These are phyloP conservation scores for Linderniella brevidens DNA, from an alignment of 257 asterid genomes.

Conservation along the genomic window DNA sequence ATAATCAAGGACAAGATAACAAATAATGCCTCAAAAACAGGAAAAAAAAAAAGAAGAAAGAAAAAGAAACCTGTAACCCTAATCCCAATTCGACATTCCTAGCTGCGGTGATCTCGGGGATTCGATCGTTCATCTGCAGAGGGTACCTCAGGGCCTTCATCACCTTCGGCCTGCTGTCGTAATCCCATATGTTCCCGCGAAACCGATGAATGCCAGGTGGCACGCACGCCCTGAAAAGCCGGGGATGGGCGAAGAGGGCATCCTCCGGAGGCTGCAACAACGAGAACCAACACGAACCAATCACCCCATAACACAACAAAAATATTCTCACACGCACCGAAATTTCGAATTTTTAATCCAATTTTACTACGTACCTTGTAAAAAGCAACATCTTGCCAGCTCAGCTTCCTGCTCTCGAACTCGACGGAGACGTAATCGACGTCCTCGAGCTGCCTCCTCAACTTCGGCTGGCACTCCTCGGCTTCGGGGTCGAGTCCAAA, in stretches of 20 bases:
- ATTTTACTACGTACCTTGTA: slow-evolving; percentile 68
- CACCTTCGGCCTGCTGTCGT: slow-evolving; percentile 67
- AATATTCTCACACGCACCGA: slow-evolving; percentile 4
- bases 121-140: slow-evolving; percentile 40
- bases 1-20: too few relatives aligned
- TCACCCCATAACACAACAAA: neutral
- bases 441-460: slow-evolving; percentile 91
- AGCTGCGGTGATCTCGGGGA: slow-evolving; percentile 88
- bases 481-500: slow-evolving; percentile 94
- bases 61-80: slow-evolving; percentile 68
- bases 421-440: slow-evolving; percentile 88
- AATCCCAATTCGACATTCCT: slow-evolving; percentile 93
- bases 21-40: neutral
- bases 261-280: slow-evolving; percentile 69
- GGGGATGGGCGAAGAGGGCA: slow-evolving; percentile 85
- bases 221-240: slow-evolving; percentile 96
- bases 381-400: slow-evolving; percentile 91
- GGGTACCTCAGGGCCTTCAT: slow-evolving; percentile 83
- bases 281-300: neutral
- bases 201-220: slow-evolving; percentile 99
- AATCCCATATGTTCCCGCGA: slow-evolving; percentile 96
- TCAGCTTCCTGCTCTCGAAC: slow-evolving; percentile 63
- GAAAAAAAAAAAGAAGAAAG: neutral
- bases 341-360: too few relatives aligned
- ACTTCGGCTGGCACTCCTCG: slow-evolving; percentile 91